Evolutionary conservation across 177 flowering plant genomes (phyloP).

Genomic region (Vitis hybrid): DNA sequence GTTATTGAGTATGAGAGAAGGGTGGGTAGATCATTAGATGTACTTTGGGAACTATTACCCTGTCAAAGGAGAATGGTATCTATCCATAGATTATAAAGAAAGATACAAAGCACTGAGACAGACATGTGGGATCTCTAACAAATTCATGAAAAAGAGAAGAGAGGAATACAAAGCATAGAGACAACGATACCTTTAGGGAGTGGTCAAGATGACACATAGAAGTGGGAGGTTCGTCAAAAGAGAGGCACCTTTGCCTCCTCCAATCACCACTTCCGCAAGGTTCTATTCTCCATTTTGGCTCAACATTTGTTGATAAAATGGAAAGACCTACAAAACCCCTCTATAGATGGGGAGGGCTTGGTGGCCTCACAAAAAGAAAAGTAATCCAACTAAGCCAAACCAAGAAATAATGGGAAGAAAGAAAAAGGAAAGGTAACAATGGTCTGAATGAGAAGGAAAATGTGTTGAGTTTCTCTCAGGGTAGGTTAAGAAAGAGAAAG

Average conservation of each 20-base stretch:
- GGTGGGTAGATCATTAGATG: conserved; percentile 1
- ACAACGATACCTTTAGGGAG: conserved; percentile 1
- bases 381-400: background rate
- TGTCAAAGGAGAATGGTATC: conserved; percentile 24
- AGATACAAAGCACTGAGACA: background rate
- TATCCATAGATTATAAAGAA: background rate
- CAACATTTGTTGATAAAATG: conserved; percentile 1
- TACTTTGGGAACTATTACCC: conserved; percentile 17
- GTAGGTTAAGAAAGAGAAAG: background rate
- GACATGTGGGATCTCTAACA: background rate
- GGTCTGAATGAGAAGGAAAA: background rate
- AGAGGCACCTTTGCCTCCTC: conserved; percentile 8
- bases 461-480: background rate
- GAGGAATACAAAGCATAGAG: background rate
- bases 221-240: background rate
- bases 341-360: background rate
- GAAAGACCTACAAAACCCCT: conserved; percentile 4
- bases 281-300: conserved; percentile 7
- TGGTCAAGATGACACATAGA: background rate
- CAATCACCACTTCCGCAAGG: background rate
- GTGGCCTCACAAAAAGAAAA: background rate
- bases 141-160: background rate
- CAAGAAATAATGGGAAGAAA: background rate
- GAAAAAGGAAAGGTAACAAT: background rate
- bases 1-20: conserved; percentile 11